Conservation (phyloP, 1,284 basidiomycete species). For the Neonothopanus nambi region DNA sequence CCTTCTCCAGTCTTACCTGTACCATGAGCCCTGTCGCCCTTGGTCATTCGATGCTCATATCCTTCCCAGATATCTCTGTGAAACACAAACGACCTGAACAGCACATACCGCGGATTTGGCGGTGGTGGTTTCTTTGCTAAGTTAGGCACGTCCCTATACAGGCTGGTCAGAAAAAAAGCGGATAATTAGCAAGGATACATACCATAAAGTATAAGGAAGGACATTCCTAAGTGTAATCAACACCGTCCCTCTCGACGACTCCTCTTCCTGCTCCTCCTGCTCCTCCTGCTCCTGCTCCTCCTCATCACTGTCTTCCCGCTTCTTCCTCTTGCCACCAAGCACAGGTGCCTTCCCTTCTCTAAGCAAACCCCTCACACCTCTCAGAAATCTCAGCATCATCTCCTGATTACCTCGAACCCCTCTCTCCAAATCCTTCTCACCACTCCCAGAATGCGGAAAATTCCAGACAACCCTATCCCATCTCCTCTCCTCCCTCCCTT, state of each 20-base stretch:
- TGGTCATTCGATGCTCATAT: constrained; percentile 91
- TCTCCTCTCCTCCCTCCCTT: constrained; percentile 27
- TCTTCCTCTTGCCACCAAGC: constrained; percentile 47
- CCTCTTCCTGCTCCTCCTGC: constrained; percentile 23
- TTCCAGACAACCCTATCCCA: constrained; percentile 93
- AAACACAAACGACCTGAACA: constrained; percentile 86
- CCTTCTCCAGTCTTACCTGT: constrained; percentile 67
- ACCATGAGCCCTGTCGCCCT: constrained; percentile 73
- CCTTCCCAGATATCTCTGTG: constrained; percentile 73
- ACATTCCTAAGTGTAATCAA: constrained; percentile 89
- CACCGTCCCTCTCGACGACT: constrained; percentile 56
- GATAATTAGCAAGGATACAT: constrained; percentile 22
- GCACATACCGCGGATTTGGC: constrained; percentile 67
- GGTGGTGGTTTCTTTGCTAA: constrained; percentile 77
- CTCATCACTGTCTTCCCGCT: constrained; percentile 41
- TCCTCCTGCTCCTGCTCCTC: constrained; percentile 42
- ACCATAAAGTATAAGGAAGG: constrained; percentile 89
- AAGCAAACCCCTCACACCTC: constrained; percentile 70
- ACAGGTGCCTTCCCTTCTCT: constrained; percentile 57
- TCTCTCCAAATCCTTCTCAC: constrained; percentile 92
- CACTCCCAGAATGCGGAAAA: constrained; percentile 90
- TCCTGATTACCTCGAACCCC: constrained; percentile 93
- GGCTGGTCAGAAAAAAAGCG: constrained; percentile 13
- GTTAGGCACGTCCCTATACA: constrained; percentile 69
- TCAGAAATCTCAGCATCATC: constrained; percentile 84